These are phyloP conservation scores for Monilinia polystroma DNA, from an alignment of 2,329 filamentous ascomycete species.

Conservation along the genomic window DNA sequence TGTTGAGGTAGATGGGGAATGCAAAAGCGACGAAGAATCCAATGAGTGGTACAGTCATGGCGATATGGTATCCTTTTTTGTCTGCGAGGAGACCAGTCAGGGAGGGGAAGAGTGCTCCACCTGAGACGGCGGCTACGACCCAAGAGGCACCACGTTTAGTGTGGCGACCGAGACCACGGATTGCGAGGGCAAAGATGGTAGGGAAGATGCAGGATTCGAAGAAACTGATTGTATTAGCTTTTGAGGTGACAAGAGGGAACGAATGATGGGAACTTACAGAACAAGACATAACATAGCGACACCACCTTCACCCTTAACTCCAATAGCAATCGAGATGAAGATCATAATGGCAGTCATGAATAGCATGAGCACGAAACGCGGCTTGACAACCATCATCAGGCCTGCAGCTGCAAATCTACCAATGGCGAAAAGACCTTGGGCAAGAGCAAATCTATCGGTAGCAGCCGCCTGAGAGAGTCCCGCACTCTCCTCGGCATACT, in stretches of 20 bases:
- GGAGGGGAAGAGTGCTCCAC: slow-evolving; percentile 35
- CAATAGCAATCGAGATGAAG: slow-evolving; percentile 46
- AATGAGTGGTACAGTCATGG: slow-evolving; percentile 40
- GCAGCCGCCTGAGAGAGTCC: slow-evolving; percentile 49
- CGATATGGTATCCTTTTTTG: slow-evolving; percentile 21
- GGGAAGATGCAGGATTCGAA: slow-evolving; percentile 82
- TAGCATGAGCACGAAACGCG: slow-evolving; percentile 65
- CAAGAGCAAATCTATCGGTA: slow-evolving; percentile 67
- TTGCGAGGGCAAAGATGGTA: slow-evolving; percentile 74
- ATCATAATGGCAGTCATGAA: slow-evolving; percentile 60
- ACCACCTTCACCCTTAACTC: slow-evolving; percentile 46
- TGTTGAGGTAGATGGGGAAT: slow-evolving; percentile 42
- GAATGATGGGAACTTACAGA: slow-evolving; percentile 47
- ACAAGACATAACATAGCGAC: slow-evolving; percentile 63
- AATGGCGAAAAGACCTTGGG: slow-evolving; percentile 70
- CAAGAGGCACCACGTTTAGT: slow-evolving; percentile 78
- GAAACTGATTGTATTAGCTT: slow-evolving; percentile 41
- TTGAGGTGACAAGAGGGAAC: background rate
- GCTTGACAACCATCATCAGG: slow-evolving; percentile 61
- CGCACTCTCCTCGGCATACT: slow-evolving; percentile 35
- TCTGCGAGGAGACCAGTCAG: slow-evolving; percentile 26
- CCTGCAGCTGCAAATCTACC: slow-evolving; percentile 68
- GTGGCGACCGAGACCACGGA: slow-evolving; percentile 74
- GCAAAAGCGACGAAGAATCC: slow-evolving; percentile 41
- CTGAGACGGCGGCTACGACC: slow-evolving; percentile 54